Conservation (phyloP, 441 rosid genomes). For the Cnidoscolus chayamansa region DNA sequence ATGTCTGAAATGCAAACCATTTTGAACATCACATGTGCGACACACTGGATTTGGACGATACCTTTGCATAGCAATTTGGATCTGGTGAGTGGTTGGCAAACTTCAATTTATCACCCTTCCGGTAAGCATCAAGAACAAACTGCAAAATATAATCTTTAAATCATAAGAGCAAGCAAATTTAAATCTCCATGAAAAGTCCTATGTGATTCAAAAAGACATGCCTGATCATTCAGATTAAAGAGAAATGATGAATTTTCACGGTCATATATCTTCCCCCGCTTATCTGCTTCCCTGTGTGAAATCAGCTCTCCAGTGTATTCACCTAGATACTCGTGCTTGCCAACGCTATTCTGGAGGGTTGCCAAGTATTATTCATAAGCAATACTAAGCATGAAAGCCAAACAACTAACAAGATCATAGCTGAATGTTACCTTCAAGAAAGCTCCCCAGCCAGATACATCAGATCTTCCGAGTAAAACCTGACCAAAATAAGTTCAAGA, state of each 20-base stretch:
- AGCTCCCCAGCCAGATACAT: slow-evolving; percentile 99
- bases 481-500: slow-evolving; percentile 29
- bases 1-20: not conserved
- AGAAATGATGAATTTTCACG: slow-evolving; percentile 98
- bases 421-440: slow-evolving; percentile 71
- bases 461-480: slow-evolving; percentile 96
- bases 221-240: slow-evolving; percentile 98
- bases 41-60: slow-evolving; percentile 20
- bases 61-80: slow-evolving; percentile 98
- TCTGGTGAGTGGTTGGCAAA: slow-evolving; percentile 97
- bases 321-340: slow-evolving; percentile 94
- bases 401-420: slow-evolving; percentile 15
- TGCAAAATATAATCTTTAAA: slow-evolving; percentile 34
- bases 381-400: slow-evolving; percentile 15
- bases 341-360: slow-evolving; percentile 74
- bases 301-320: slow-evolving; percentile 98
- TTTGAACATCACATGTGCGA: not conserved
- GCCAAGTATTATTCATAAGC: slow-evolving; percentile 23
- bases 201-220: slow-evolving; percentile 24
- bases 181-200: not conserved
- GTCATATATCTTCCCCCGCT: slow-evolving; percentile 97
- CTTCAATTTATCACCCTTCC: slow-evolving; percentile 96
- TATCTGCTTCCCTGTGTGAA: slow-evolving; percentile 97
- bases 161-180: not conserved
- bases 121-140: slow-evolving; percentile 97